These are phyloP conservation scores for Nannochloropsis oceanica DNA, from an alignment of 108 stramenopile species.

Conservation along the genomic window DNA sequence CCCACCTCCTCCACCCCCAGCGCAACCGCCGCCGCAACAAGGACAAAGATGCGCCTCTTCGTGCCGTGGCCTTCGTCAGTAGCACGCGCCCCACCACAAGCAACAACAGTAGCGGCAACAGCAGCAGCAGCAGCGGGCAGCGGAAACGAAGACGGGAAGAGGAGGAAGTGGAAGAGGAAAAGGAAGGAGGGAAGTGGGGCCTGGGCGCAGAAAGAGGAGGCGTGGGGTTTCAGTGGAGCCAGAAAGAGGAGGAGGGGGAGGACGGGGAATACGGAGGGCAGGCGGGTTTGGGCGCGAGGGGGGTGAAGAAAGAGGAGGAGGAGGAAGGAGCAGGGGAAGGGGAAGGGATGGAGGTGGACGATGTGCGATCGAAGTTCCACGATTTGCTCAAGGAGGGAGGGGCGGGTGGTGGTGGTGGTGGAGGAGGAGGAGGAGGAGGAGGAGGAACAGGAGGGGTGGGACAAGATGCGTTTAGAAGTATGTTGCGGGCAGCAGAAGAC, in stretches of 20 bases:
- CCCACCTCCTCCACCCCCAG: not conserved
- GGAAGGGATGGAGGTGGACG: not conserved
- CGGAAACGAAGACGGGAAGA: not conserved
- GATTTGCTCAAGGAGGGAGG: not conserved
- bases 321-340: not conserved
- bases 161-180: not conserved
- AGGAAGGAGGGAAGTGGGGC: not conserved
- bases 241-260: not conserved
- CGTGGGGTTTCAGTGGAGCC: not conserved
- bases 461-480: not conserved
- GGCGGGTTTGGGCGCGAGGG: not conserved
- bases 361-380: not conserved
- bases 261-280: not conserved
- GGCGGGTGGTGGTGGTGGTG: not conserved
- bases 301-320: not conserved
- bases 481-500: not conserved
- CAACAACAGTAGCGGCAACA: not conserved
- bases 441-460: not conserved
- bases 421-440: not conserved
- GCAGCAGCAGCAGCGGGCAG: not conserved
- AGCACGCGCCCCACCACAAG: not conserved
- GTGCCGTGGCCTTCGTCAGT: not conserved
- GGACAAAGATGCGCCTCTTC: not conserved
- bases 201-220: not conserved
- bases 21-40: not conserved